A percentile compares a stretch with the other conserved stretches of the same genome.
These are phyloP conservation scores for Lophiotrema nucula DNA, from an alignment of 495 filamentous ascomycete species.

Conservation along the genomic window DNA sequence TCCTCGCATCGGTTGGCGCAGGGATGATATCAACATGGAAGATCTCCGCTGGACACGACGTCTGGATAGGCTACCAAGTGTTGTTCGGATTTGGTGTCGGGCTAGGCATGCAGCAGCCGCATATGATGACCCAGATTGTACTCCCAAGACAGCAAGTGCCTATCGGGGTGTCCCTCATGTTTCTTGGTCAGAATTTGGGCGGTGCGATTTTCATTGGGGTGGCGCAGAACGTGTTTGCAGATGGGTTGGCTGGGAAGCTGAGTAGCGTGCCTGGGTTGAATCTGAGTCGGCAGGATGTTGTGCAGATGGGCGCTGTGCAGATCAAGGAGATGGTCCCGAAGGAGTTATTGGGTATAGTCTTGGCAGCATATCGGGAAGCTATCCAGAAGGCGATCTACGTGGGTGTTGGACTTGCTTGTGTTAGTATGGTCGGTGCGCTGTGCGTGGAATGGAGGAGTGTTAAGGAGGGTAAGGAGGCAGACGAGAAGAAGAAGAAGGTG, in stretches of 20 bases:
- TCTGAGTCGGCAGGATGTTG: not conserved
- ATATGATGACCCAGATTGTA: conserved; percentile 46
- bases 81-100: conserved; percentile 70
- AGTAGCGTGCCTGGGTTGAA: conserved; percentile 45
- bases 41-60: conserved; percentile 49
- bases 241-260: conserved; percentile 42
- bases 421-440: conserved; percentile 15
- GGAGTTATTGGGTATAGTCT: conserved; percentile 11
- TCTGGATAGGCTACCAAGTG: conserved; percentile 80
- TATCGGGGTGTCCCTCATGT: conserved; percentile 19
- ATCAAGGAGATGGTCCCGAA: conserved; percentile 14
- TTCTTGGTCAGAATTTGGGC: conserved; percentile 24
- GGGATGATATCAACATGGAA: conserved; percentile 68
- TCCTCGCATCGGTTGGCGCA: conserved; percentile 63
- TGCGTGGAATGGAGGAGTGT: conserved; percentile 27
- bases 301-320: conserved; percentile 18
- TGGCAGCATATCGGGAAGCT: conserved; percentile 15
- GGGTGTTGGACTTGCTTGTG: conserved; percentile 8
- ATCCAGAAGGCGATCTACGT: conserved; percentile 21
- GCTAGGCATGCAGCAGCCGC: conserved; percentile 63
- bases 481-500: not conserved
- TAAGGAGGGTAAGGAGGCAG: not conserved
- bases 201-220: conserved; percentile 22
- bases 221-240: conserved; percentile 22
- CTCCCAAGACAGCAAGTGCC: conserved; percentile 10